A percentile compares a stretch with the other conserved stretches of the same genome.
Evolutionary conservation across 352 stramenopile genomes (phyloP).

Genomic region (Pilasporangium apinafurcum): DNA sequence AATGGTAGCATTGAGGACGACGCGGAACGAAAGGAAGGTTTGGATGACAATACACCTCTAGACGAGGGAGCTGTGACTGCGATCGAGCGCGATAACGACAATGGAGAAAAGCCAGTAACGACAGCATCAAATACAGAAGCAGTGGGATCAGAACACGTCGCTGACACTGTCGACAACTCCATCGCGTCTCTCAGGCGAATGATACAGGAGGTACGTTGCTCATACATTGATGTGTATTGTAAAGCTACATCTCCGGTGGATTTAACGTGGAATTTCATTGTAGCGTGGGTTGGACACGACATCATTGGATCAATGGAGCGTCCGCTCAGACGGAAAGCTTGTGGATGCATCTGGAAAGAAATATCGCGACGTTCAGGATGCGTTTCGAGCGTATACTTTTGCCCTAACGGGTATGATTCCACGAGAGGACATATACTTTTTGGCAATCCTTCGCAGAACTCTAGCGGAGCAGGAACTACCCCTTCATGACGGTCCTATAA

Average conservation of each 20-base stretch:
- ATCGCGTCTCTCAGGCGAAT: conserved; percentile 21
- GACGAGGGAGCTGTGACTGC: too few relatives aligned
- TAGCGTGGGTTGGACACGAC: conserved; percentile 29
- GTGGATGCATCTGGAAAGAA: conserved; percentile 26
- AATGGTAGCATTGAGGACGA: too few relatives aligned
- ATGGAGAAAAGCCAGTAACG: too few relatives aligned
- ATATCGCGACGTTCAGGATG: conserved; percentile 43
- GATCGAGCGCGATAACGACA: too few relatives aligned
- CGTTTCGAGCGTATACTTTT: conserved; percentile 33
- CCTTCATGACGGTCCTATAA: conserved; percentile 66
- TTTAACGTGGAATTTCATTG: neutral
- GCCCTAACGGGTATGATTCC: conserved; percentile 26
- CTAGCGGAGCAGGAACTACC: conserved; percentile 47
- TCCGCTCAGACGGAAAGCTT: conserved; percentile 33
- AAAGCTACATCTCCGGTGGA: neutral
- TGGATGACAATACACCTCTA: too few relatives aligned
- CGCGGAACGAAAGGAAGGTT: too few relatives aligned
- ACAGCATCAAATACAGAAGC: too few relatives aligned
- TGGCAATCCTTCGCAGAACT: conserved; percentile 52
- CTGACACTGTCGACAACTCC: conserved; percentile 23
- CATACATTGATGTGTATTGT: neutral
- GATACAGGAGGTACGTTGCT: conserved; percentile 16
- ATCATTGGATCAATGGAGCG: conserved; percentile 25
- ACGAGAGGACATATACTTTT: conserved; percentile 65
- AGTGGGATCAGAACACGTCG: too few relatives aligned